Conservation (phyloP, 2,329 filamentous ascomycete genomes). For the Aspergillus sp. region DNA sequence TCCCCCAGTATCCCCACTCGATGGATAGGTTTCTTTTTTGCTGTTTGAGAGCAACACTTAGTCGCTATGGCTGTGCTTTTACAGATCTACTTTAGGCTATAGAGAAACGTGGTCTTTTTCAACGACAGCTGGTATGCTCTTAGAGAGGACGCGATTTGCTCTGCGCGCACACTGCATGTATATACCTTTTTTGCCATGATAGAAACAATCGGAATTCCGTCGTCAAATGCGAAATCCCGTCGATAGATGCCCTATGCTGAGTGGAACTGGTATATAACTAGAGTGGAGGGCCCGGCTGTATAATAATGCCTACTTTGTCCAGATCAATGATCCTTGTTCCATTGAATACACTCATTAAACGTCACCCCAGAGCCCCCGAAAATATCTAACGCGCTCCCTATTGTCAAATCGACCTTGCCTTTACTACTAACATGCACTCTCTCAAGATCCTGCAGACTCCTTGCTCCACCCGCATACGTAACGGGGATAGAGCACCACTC, state of each 20-base stretch:
- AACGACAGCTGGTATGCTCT: slow-evolving; percentile 7
- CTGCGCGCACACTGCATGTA: slow-evolving; percentile 16
- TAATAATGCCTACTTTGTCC: background rate
- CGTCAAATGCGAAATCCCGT: background rate
- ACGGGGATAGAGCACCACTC: slow-evolving; percentile 90
- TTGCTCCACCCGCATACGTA: slow-evolving; percentile 94
- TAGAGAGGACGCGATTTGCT: slow-evolving; percentile 8
- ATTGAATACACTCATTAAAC: slow-evolving; percentile 84
- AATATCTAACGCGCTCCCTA: slow-evolving; percentile 92
- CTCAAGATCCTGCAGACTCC: slow-evolving; percentile 77
- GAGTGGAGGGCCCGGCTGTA: background rate
- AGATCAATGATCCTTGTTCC: slow-evolving; percentile 62
- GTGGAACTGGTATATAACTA: background rate
- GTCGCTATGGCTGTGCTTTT: background rate
- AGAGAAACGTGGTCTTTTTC: background rate
- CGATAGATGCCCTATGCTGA: background rate
- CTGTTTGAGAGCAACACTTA: background rate
- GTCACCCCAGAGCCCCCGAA: slow-evolving; percentile 87
- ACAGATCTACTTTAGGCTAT: background rate
- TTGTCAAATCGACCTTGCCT: slow-evolving; percentile 87
- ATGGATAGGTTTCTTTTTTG: background rate
- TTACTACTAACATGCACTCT: slow-evolving; percentile 74
- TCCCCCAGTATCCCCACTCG: background rate
- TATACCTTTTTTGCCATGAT: slow-evolving; percentile 12
- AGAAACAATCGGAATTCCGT: slow-evolving; percentile 2